Evolutionary conservation across 2,329 filamentous ascomycete genomes (phyloP).

Genomic region (Colletotrichum tropicicola): DNA sequence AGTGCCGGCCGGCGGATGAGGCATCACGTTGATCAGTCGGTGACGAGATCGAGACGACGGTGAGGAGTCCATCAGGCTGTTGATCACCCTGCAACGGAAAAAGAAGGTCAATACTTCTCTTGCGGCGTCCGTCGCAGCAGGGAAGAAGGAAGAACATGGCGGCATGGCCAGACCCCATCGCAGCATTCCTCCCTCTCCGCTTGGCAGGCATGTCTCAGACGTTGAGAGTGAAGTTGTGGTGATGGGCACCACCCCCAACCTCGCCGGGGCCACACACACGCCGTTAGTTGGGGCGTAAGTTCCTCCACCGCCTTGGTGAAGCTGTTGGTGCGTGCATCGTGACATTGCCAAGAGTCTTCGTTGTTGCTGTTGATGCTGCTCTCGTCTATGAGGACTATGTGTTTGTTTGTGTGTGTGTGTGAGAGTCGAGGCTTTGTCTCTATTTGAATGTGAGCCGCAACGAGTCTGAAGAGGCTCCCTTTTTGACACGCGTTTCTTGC

Average conservation of each 20-base stretch:
- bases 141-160: not conserved
- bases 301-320: constrained; percentile 10
- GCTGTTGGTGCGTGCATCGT: not conserved
- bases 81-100: not conserved
- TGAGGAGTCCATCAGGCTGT: not conserved
- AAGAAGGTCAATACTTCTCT: not conserved
- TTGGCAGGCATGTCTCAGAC: constrained; percentile 22
- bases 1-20: not conserved
- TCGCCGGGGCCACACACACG: not conserved
- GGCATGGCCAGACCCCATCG: not conserved
- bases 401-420: not conserved
- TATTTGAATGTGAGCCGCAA: not conserved
- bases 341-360: not conserved
- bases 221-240: constrained; percentile 12
- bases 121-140: too few relatives aligned
- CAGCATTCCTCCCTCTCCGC: not conserved
- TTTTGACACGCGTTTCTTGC: not conserved
- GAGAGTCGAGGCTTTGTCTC: too few relatives aligned
- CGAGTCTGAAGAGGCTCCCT: not conserved
- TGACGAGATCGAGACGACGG: not conserved
- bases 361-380: not conserved
- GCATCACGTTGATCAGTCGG: not conserved
- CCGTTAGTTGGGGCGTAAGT: too few relatives aligned
- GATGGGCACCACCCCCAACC: constrained; percentile 1
- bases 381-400: not conserved